These are phyloP conservation scores for Nakazawaea anatomiae DNA, from an alignment of 805 yeast species.

Conservation along the genomic window DNA sequence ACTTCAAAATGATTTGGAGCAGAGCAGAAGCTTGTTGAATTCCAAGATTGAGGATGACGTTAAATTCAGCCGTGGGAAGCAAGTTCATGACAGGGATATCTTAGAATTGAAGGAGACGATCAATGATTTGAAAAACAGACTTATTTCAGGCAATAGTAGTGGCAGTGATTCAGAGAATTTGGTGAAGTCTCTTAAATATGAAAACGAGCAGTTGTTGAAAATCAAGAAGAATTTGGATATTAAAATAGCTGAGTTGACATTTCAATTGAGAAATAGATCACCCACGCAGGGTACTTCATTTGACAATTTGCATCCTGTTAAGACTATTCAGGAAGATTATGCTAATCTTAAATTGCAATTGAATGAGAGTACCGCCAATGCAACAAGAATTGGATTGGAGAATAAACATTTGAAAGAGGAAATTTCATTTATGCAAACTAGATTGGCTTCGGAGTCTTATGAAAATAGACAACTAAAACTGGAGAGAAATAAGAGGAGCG, in stretches of 20 bases:
- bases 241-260: constrained; percentile 24
- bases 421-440: constrained; percentile 50
- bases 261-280: constrained; percentile 20
- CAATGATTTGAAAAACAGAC: constrained; percentile 22
- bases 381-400: constrained; percentile 5
- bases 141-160: constrained; percentile 21
- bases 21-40: constrained; percentile 35
- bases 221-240: constrained; percentile 25
- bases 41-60: constrained; percentile 36
- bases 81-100: constrained; percentile 33
- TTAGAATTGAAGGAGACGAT: constrained; percentile 26
- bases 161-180: constrained; percentile 19
- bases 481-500: constrained; percentile 28
- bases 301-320: constrained; percentile 9
- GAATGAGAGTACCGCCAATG: constrained; percentile 32
- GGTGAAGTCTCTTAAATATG: constrained; percentile 22
- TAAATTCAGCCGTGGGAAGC: constrained; percentile 39
- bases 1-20: constrained; percentile 39
- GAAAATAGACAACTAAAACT: constrained; percentile 43
- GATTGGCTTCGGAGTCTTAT: constrained; percentile 59
- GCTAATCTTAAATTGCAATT: constrained; percentile 43
- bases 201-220: constrained; percentile 27
- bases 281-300: not conserved
- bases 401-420: constrained; percentile 41
- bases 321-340: constrained; percentile 32